Evolutionary conservation across 345 rosid species (phyloP), one percentile per base, ranked within the genome.

Genomic region (Arabidopsis thaliana): DNA sequence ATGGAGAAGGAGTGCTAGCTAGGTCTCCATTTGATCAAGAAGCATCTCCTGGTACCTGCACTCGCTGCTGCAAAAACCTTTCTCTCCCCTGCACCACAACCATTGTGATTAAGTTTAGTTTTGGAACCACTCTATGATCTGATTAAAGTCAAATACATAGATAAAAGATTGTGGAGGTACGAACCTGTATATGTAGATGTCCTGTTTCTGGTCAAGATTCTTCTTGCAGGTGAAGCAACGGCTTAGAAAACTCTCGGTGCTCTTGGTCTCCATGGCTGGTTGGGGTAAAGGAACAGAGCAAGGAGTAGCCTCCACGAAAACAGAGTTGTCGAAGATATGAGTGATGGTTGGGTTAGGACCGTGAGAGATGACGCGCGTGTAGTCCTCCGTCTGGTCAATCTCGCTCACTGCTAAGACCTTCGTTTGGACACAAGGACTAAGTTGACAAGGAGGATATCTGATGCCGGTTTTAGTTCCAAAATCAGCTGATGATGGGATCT

Each of bases 321-420:
- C 72, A 75, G 89, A 87, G 83, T 91, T 83, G 46, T 87, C 90
- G 74, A 88, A 91, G 50, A 91, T 88, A 73, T 86, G 98, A 8
- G 94, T 93, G 46, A 93, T 85, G 72, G 77, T 88, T 4, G 97
- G 95, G 64, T 89, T 87, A 3, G 94, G 86, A 13, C 96, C 97
- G 61, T 84, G 90, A 45, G 87, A 83, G 25, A 84, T 85, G 65
- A 93, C 93, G 48, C 98, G 71, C 6, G 97, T 91, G 52, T 93
- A 93, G 61, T 93, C 98, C 75, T 89, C 98, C 33, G 88, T 87
- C 51, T 85, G 85, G 82, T 89, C 95, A 83, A 93, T 86, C 66
- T 87, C 89, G 42, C 80, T 84, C 75, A 3, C 83, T 51, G 88
- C 62, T 34, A 82, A 69, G 50, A 57, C 74, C 40, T 82, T 80